Evolutionary conservation across 1,284 basidiomycete species (phyloP).

Genomic region (Puccinia novopanici): DNA sequence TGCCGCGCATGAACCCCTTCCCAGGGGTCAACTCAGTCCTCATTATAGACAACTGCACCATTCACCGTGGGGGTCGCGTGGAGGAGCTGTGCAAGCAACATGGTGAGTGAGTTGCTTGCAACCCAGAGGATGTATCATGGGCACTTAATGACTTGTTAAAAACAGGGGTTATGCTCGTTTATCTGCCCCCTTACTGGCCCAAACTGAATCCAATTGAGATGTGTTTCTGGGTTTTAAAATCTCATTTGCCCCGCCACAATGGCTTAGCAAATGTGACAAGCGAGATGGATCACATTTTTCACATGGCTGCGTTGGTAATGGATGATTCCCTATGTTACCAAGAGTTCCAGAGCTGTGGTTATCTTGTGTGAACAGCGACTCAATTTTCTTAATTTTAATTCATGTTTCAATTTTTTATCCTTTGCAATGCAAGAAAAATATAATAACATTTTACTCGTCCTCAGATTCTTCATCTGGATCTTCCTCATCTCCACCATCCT

Average conservation of each 20-base stretch:
- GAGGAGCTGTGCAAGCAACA: not conserved
- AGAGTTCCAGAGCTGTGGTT: slow-evolving; percentile 12
- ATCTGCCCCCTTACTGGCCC: slow-evolving; percentile 22
- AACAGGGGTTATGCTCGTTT: not conserved
- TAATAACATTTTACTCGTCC: no score
- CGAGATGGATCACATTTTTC: not conserved
- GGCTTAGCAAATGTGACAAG: not conserved
- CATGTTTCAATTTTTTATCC: no score
- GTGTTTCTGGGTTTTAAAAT: slow-evolving; percentile 23
- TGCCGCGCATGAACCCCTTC: no score
- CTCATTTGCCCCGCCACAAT: not conserved
- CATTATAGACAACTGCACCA: slow-evolving; percentile 9
- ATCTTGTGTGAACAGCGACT: not conserved
- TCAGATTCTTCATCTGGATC: no score
- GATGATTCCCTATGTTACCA: not conserved
- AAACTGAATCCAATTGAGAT: slow-evolving; percentile 32
- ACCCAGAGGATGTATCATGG: no score
- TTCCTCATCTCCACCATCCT: no score
- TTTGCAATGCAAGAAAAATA: no score
- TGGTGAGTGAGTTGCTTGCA: no score
- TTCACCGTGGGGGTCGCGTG: not conserved
- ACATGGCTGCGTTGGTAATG: not conserved
- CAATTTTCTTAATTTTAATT: no score
- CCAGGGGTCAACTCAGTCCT: slow-evolving; percentile 14
- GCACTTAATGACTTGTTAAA: no score